These are phyloP conservation scores for Ceratocystiopsis brevicomis DNA, from an alignment of 2,329 filamentous ascomycete species.

Conservation along the genomic window DNA sequence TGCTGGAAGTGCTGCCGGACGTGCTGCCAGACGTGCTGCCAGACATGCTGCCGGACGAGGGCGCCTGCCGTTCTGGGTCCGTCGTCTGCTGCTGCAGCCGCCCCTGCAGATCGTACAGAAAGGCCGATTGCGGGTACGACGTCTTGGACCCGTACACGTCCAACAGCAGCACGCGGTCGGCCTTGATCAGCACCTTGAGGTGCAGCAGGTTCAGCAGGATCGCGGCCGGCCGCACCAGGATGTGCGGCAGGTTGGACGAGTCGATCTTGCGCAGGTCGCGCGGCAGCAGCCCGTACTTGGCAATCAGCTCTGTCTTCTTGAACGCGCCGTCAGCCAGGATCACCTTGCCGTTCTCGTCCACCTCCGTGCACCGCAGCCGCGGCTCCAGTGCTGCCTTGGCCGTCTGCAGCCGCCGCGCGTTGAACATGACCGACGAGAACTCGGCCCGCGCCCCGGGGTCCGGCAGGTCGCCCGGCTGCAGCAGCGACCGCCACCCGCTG, in stretches of 20 bases:
- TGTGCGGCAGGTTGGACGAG: slow-evolving; percentile 85
- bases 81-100: slow-evolving; percentile 60
- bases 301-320: slow-evolving; percentile 92
- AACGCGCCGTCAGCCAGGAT: slow-evolving; percentile 90
- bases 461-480: slow-evolving; percentile 41
- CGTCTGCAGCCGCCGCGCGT: slow-evolving; percentile 46
- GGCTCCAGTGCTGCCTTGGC: slow-evolving; percentile 69
- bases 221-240: slow-evolving; percentile 77
- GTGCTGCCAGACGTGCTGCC: slow-evolving; percentile 17
- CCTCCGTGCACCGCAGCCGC: slow-evolving; percentile 79
- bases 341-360: slow-evolving; percentile 80
- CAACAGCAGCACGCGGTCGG: slow-evolving; percentile 80
- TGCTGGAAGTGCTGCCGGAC: neutral
- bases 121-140: slow-evolving; percentile 86
- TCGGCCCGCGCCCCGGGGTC: slow-evolving; percentile 17
- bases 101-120: slow-evolving; percentile 93
- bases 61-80: no score
- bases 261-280: slow-evolving; percentile 96
- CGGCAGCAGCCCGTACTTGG: slow-evolving; percentile 85
- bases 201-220: slow-evolving; percentile 95
- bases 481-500: slow-evolving; percentile 12
- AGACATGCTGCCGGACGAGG: slow-evolving; percentile 15
- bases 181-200: slow-evolving; percentile 84
- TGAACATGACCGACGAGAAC: slow-evolving; percentile 12
- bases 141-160: slow-evolving; percentile 90